These are phyloP conservation scores for Trichoderma pleuroti DNA, from an alignment of 2,329 filamentous ascomycete species.

Conservation along the genomic window DNA sequence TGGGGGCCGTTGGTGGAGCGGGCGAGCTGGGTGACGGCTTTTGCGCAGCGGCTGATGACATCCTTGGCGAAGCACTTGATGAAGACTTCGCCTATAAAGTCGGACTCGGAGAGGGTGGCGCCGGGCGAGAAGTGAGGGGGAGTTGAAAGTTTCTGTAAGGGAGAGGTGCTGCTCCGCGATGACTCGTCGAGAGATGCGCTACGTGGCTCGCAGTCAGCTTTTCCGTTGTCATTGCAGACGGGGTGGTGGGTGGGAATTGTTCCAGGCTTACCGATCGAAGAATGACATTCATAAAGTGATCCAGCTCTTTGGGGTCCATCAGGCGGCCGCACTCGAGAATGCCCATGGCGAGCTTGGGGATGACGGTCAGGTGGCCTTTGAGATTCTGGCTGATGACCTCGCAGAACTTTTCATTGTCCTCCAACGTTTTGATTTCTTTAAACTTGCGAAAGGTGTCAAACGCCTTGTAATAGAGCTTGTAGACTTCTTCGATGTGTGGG, in stretches of 20 bases:
- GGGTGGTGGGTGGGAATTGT: too few relatives aligned
- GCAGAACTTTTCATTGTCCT: conserved; percentile 89
- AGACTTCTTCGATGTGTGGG: conserved; percentile 86
- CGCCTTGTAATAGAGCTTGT: conserved; percentile 94
- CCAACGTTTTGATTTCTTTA: conserved; percentile 75
- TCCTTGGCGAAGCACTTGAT: conserved; percentile 88
- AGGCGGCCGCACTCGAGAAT: conserved; percentile 85
- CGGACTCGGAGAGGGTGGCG: conserved; percentile 66
- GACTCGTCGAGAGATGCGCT: conserved; percentile 91
- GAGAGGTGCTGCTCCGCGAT: conserved; percentile 97
- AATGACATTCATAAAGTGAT: conserved; percentile 93
- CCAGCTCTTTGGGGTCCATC: conserved; percentile 76
- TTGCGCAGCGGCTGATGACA: conserved; percentile 79
- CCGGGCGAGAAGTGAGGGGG: conserved; percentile 85
- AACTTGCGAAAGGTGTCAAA: conserved; percentile 87
- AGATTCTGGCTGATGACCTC: conserved; percentile 74
- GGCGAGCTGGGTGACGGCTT: conserved; percentile 70
- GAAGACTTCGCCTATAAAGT: conserved; percentile 95
- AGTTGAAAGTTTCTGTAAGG: conserved; percentile 89
- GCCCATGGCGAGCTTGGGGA: conserved; percentile 90
- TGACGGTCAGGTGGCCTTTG: conserved; percentile 85
- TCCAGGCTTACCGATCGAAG: conserved; percentile 70
- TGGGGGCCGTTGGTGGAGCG: conserved; percentile 69
- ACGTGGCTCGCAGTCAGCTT: background rate
- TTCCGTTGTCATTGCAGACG: background rate